These are phyloP conservation scores for Dictyostelium citrinum DNA, from an alignment of 78 protist species.

Conservation along the genomic window DNA sequence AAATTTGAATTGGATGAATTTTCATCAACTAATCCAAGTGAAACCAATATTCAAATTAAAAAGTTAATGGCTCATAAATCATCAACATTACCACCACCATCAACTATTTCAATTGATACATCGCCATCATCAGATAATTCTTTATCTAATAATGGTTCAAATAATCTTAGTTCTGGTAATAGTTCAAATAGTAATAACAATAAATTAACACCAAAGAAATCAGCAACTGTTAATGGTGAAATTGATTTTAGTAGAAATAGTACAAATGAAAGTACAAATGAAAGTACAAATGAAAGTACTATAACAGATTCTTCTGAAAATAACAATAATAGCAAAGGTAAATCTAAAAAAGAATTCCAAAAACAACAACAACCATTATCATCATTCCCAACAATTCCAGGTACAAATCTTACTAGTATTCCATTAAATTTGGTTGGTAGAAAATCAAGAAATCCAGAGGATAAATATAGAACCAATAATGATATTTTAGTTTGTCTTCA, in stretches of 20 bases:
- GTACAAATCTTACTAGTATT: slow-evolving; percentile 14
- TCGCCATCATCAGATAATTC: background rate
- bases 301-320: background rate
- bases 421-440: background rate
- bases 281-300: background rate
- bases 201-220: background rate
- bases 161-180: too few relatives aligned
- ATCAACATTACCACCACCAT: background rate
- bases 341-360: too few relatives aligned
- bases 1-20: background rate
- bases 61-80: background rate
- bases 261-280: background rate
- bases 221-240: background rate
- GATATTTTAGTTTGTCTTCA: background rate
- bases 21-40: background rate
- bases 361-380: background rate
- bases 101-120: background rate
- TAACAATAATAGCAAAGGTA: background rate
- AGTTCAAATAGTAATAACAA: background rate
- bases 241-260: background rate
- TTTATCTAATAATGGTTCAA: background rate
- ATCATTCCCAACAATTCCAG: background rate
- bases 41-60: background rate
- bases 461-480: background rate
- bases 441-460: background rate